Evolutionary conservation across 805 yeast species (phyloP).

Genomic region (Nakazawaea wickerhamii): DNA sequence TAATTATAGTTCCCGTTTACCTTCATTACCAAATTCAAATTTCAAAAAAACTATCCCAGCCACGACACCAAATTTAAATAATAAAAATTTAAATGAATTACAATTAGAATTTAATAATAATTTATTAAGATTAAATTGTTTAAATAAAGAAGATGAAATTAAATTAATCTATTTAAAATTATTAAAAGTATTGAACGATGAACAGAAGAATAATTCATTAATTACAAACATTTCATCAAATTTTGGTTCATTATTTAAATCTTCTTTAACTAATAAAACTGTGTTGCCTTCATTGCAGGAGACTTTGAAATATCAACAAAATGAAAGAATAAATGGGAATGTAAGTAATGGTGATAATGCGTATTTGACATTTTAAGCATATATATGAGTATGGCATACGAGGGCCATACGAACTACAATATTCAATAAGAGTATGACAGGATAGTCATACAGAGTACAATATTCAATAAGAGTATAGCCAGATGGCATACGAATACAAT

Average conservation of each 20-base stretch:
- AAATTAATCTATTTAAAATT: slow-evolving; percentile 5
- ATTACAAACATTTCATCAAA: background rate
- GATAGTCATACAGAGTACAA: no score
- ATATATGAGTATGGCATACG: no score
- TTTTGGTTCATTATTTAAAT: background rate
- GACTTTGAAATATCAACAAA: slow-evolving; percentile 2
- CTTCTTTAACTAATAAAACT: slow-evolving; percentile 12
- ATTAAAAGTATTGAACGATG: slow-evolving; percentile 5
- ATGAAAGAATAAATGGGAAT: background rate
- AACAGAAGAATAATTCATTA: slow-evolving; percentile 11
- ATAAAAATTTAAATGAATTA: slow-evolving; percentile 10
- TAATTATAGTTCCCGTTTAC: slow-evolving; percentile 9
- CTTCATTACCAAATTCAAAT: slow-evolving; percentile 9
- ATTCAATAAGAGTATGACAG: background rate
- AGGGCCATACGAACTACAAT: background rate
- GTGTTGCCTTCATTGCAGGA: slow-evolving; percentile 15
- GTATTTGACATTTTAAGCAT: slow-evolving; percentile 5
- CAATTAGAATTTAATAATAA: slow-evolving; percentile 13
- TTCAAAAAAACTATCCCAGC: background rate
- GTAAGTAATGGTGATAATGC: slow-evolving; percentile 1
- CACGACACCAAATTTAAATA: background rate
- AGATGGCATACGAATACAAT: no score
- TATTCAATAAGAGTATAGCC: no score
- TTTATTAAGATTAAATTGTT: slow-evolving; percentile 10
- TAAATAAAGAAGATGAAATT: slow-evolving; percentile 10